Evolutionary conservation across 78 protist species (phyloP).

Genomic region (Dictyostelium discoideum): dicty_2.7 NC_007091.3:337501-338000

Average conservation of each 20-base stretch:
- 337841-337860: slow-evolving; percentile 21
- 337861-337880: background rate
- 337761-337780: background rate
- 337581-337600: background rate
- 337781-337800: background rate
- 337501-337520: background rate
- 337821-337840: background rate
- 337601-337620: background rate
- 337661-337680: background rate
- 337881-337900: slow-evolving; percentile 59
- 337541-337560: background rate
- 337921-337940: slow-evolving; percentile 45
- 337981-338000: background rate
- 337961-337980: background rate
- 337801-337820: background rate
- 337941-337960: background rate
- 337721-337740: background rate
- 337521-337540: background rate
- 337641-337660: slow-evolving; percentile 53
- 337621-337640: slow-evolving; percentile 38
- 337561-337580: background rate
- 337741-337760: background rate
- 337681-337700: background rate
- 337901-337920: slow-evolving; percentile 42
- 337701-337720: slow-evolving; percentile 8